phyloP scores from a whole-genome alignment of 192 early-diverging fungal genomes.

The Entomortierella chlamydospora region DNA sequence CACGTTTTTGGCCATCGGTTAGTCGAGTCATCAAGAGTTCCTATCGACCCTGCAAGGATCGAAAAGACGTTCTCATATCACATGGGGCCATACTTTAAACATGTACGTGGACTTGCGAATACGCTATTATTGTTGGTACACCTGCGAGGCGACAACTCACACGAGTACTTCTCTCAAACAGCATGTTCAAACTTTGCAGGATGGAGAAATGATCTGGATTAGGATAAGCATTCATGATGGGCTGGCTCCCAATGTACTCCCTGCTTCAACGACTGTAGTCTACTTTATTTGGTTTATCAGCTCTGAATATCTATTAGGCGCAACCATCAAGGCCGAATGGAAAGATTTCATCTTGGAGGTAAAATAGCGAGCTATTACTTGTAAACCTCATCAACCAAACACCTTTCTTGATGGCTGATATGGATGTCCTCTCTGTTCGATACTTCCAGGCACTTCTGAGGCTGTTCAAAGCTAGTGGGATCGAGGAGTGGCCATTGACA shows the following conservation, averaged over 20 bases:
- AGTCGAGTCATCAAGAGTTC: neutral
- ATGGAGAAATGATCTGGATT: slow-evolving; percentile 55
- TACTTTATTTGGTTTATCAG: slow-evolving; percentile 59
- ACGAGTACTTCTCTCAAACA: neutral
- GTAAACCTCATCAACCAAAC: too few relatives aligned
- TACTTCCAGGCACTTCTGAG: slow-evolving; percentile 40
- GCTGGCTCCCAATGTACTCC: slow-evolving; percentile 49
- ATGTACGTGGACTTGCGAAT: slow-evolving; percentile 28
- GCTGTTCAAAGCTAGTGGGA: slow-evolving; percentile 38
- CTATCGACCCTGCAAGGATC: slow-evolving; percentile 21
- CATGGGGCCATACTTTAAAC: slow-evolving; percentile 46
- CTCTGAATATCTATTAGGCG: slow-evolving; percentile 55
- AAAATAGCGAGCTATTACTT: too few relatives aligned
- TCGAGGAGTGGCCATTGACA: slow-evolving; percentile 56
- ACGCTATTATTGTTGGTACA: neutral
- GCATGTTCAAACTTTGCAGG: slow-evolving; percentile 36
- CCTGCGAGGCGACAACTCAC: too few relatives aligned
- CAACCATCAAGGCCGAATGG: slow-evolving; percentile 49
- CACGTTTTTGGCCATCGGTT: too few relatives aligned
- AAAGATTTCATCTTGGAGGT: slow-evolving; percentile 58
- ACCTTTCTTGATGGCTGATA: too few relatives aligned
- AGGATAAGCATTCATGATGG: slow-evolving; percentile 60
- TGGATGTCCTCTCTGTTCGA: too few relatives aligned
- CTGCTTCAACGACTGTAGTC: slow-evolving; percentile 32
- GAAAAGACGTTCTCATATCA: slow-evolving; percentile 31